Conservation (phyloP, 495 filamentous ascomycete species). For the Pyronema omphalodes region DNA sequence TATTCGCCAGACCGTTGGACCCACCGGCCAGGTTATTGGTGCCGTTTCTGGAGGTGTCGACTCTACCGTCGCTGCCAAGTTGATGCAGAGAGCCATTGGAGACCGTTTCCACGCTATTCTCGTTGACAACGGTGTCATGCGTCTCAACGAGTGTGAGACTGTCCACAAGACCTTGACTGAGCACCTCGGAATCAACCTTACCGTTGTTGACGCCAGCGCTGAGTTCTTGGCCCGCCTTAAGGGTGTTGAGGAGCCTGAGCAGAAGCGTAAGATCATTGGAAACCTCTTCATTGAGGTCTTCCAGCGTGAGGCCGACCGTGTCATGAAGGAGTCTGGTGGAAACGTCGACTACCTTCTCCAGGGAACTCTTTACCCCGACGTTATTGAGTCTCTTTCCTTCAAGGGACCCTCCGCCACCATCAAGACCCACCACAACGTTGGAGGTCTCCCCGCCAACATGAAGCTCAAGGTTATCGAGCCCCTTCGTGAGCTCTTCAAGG, state of each 20-base stretch:
- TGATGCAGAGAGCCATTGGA: slow-evolving; percentile 71
- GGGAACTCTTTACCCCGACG: slow-evolving; percentile 50
- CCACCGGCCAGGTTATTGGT: slow-evolving; percentile 63
- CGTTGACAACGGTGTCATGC: slow-evolving; percentile 75
- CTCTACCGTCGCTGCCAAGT: slow-evolving; percentile 68
- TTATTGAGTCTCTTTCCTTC: slow-evolving; percentile 68
- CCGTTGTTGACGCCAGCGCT: slow-evolving; percentile 63
- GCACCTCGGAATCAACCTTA: slow-evolving; percentile 76
- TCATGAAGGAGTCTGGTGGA: slow-evolving; percentile 46
- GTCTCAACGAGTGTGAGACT: slow-evolving; percentile 61
- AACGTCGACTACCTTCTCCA: slow-evolving; percentile 71
- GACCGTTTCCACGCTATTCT: slow-evolving; percentile 78
- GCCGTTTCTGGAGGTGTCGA: slow-evolving; percentile 86
- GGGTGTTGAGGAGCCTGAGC: slow-evolving; percentile 69
- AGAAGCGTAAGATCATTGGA: slow-evolving; percentile 89
- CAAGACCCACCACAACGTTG: slow-evolving; percentile 55
- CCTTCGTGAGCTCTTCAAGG: slow-evolving; percentile 45
- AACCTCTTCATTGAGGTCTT: slow-evolving; percentile 68
- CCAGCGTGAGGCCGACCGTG: slow-evolving; percentile 57
- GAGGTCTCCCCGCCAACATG: slow-evolving; percentile 43
- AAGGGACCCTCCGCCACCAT: slow-evolving; percentile 68
- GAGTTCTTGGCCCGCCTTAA: slow-evolving; percentile 55
- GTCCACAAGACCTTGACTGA: slow-evolving; percentile 59
- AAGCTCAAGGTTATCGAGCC: slow-evolving; percentile 44
- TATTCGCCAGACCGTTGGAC: slow-evolving; percentile 60